Base-by-base conservation (phyloP, 768 basidiomycete genomes). In the Lyophyllum semitale region DNA sequence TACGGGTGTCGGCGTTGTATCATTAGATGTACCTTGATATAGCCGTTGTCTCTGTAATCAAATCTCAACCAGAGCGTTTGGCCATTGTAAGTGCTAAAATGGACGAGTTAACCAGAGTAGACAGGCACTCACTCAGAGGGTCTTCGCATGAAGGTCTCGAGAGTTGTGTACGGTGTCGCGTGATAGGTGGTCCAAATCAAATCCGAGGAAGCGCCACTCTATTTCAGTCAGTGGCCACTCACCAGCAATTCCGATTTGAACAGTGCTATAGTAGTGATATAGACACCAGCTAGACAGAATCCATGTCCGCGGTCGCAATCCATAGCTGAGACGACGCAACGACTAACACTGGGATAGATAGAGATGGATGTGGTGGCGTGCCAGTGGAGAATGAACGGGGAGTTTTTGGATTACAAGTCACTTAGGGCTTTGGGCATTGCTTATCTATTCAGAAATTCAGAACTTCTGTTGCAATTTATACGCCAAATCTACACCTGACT, bases 131-230 rank as follows among this genome's bases (percentile, higher is more conserved):
- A 32, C 30, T 32, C 30, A n/a, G n/a, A n/a, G n/a, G n/a, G n/a
- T n/a, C n/a, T n/a, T n/a, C n/a, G n/a, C n/a, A n/a, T n/a, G n/a
- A n/a, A n/a, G n/a, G n/a, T n/a, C n/a, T n/a, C n/a, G n/a, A n/a
- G n/a, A n/a, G n/a, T n/a, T n/a, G n/a, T n/a, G n/a, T n/a, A n/a
- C n/a, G n/a, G n/a, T n/a, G n/a, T n/a, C n/a, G n/a, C n/a, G n/a
- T n/a, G n/a, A n/a, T n/a, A n/a, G n/a, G n/a, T n/a, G n/a, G n/a
- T n/a, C n/a, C n/a, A n/a, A n/a, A n/a, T n/a, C n/a, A n/a, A n/a
- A n/a, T n/a, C n/a, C n/a, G n/a, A n/a, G n/a, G n/a, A n/a, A 23
- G 26, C 48, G 48, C 48, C 48, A 40, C 48, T 50, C 48, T 50
- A 37, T 48, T 48, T 22, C 41, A 33, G 22, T 51, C 30, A 9